Percentiles rank a stretch among this genome's conserved stretches.
phyloP scores from a whole-genome alignment of 805 yeast genomes.

The Saccharomycopsis oosterbeekiorum region DNA sequence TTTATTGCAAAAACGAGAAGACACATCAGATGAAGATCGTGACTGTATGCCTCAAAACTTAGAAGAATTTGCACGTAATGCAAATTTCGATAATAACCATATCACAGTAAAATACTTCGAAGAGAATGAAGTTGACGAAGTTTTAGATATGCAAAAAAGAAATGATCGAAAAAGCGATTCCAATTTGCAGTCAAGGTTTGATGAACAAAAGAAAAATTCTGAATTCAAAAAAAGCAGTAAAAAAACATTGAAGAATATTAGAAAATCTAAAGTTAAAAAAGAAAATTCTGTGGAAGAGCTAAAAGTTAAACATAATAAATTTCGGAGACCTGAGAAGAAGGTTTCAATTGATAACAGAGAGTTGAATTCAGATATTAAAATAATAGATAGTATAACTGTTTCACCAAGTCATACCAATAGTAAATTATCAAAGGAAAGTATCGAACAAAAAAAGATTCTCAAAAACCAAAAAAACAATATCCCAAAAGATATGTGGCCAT shows the following conservation, averaged over 20 bases:
- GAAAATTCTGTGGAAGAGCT: neutral
- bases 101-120: slow-evolving; percentile 6
- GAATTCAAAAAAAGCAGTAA: neutral
- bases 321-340: neutral
- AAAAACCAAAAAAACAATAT: neutral
- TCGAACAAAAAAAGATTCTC: neutral
- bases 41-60: slow-evolving; percentile 14
- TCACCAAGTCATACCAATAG: slow-evolving; percentile 5
- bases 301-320: neutral
- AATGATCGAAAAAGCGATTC: neutral
- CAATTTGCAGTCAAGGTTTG: neutral
- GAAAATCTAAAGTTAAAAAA: neutral
- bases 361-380: slow-evolving; percentile 3
- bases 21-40: neutral
- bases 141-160: neutral
- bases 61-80: slow-evolving; percentile 7
- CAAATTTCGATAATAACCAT: neutral
- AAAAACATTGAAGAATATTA: neutral
- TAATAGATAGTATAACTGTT: neutral
- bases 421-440: neutral
- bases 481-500: slow-evolving; percentile 3
- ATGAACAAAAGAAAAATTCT: neutral
- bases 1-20: neutral
- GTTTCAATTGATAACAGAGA: neutral
- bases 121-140: slow-evolving; percentile 2